Evolutionary conservation across 768 basidiomycete genomes (phyloP), one percentile per base, ranked within the genome.

Genomic region (Boletus patriciae): DNA sequence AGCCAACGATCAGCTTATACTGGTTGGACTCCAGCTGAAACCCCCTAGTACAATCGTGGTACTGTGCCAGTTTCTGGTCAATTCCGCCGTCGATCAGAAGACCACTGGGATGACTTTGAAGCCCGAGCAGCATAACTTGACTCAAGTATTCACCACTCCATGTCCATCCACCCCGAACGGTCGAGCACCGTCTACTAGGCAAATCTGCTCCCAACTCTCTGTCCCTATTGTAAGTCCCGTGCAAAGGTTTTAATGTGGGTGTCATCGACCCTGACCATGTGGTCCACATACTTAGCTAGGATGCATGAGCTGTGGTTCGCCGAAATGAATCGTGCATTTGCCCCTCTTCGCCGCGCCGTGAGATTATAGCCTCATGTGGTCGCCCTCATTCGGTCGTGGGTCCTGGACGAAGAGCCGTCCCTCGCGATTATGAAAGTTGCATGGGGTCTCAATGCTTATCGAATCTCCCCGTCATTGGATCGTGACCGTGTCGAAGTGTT

Each of bases 361-460:
- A 42, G 41, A 57, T 16, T 19, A 12, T 23, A 16, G 23, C 25
- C 40, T 47, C n/a, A 55, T 52, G 29, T 41, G 27, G 7, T 18
- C 13, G 3, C n/a, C 21, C 25, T 16, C 6, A 37, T 29, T 44
- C 42, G 68, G 62, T 21, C 64, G 6, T 73, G 70, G 64, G 62
- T 70, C n/a, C n/a, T 25, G 25, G 68, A 60, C 0, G 70, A 70
- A 51, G 66, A 62, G 1, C 53, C 72, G n/a, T 68, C 72, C 0
- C 50, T 72, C 19, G 57, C 64, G 43, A 64, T 76, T 55, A 52
- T 80, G 50, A 76, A 77, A 55, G 64, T 67, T 9, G 77, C 78
- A 6, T 78, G 68, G 67, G n/a, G n/a, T n/a, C n/a, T n/a, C n/a
- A n/a, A n/a, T n/a, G n/a, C n/a, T n/a, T 66, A 67, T 48, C 53